Conservation (phyloP, 257 asterid genomes). For the Solanum rostratum region DNA sequence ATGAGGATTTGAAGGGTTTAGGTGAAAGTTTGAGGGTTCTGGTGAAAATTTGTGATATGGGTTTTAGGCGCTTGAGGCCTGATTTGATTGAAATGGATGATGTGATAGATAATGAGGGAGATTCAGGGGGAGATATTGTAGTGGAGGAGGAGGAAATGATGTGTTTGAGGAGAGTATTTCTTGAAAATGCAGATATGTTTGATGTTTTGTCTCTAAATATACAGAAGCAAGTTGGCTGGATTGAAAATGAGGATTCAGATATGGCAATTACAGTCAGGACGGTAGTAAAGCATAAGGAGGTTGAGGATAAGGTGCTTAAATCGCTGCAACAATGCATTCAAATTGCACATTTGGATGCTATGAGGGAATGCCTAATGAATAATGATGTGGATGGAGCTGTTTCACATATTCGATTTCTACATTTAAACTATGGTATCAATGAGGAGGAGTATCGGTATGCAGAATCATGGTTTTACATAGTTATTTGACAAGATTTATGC, state of each 20-base stretch:
- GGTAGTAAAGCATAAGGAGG: conserved; percentile 28
- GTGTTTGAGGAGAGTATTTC: conserved; percentile 41
- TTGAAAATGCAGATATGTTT: conserved; percentile 54
- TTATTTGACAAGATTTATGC: not conserved
- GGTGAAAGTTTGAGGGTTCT: conserved; percentile 36
- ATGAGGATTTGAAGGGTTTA: conserved; percentile 18
- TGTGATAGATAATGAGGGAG: conserved; percentile 8
- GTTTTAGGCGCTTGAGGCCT: conserved; percentile 59
- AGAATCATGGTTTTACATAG: not conserved
- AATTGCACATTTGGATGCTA: conserved; percentile 60
- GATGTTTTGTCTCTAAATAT: conserved; percentile 69
- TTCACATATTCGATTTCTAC: conserved; percentile 67
- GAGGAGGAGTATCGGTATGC: conserved; percentile 78
- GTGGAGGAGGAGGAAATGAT: conserved; percentile 49
- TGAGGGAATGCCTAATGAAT: conserved; percentile 47
- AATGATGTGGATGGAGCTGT: conserved; percentile 51
- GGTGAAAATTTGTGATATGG: conserved; percentile 39
- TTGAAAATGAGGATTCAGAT: conserved; percentile 36
- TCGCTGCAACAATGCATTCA: conserved; percentile 66
- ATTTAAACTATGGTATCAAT: conserved; percentile 53
- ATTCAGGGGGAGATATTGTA: conserved; percentile 4
- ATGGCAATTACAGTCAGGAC: conserved; percentile 52
- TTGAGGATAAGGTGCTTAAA: conserved; percentile 47
- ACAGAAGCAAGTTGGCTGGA: conserved; percentile 45
- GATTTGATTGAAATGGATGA: conserved; percentile 36